Percentiles rank a stretch among this genome's conserved stretches.
These are phyloP conservation scores for Clavispora phyllophila DNA, from an alignment of 805 yeast species.

Conservation along the genomic window DNA sequence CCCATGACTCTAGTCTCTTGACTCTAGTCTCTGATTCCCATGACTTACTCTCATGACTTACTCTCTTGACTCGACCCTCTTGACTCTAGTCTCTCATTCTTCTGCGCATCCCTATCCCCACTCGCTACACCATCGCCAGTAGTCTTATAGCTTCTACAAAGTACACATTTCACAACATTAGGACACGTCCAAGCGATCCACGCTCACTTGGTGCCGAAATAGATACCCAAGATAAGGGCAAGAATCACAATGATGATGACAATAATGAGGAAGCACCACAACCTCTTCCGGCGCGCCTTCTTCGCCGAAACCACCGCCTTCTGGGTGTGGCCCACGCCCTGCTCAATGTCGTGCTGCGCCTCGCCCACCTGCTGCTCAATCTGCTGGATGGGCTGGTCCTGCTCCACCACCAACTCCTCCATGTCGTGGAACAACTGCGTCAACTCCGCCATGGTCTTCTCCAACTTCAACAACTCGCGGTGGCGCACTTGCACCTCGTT, in stretches of 20 bases:
- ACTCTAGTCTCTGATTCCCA: no score
- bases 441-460: constrained; percentile 91
- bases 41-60: no score
- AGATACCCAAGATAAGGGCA: constrained; percentile 65
- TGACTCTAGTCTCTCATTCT: no score
- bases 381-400: constrained; percentile 80
- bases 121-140: no score
- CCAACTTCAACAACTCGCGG: constrained; percentile 89
- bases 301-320: constrained; percentile 85
- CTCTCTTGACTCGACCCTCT: no score
- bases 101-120: no score
- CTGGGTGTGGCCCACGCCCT: constrained; percentile 90
- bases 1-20: no score
- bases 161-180: background rate
- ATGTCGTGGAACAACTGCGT: constrained; percentile 92
- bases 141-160: background rate
- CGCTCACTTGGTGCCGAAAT: constrained; percentile 32
- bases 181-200: constrained; percentile 1
- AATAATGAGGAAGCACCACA: constrained; percentile 73
- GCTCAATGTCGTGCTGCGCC: constrained; percentile 88
- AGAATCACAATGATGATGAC: constrained; percentile 56
- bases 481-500: constrained; percentile 96
- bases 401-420: constrained; percentile 95
- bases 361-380: constrained; percentile 73
- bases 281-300: constrained; percentile 85